Evolutionary conservation across 805 yeast species (phyloP).

Genomic region (Torulaspora delbrueckii): DNA sequence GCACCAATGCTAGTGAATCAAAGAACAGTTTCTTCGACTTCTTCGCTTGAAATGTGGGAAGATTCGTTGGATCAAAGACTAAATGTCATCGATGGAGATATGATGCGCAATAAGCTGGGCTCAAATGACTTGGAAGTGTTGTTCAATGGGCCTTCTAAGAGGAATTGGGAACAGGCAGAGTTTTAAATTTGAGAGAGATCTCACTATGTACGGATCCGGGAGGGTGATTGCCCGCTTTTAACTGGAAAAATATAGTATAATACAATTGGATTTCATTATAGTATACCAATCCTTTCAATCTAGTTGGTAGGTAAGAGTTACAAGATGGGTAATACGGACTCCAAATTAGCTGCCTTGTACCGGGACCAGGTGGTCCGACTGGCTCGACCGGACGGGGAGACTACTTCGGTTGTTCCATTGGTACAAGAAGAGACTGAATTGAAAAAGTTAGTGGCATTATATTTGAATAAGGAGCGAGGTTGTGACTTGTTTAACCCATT

Average conservation of each 20-base stretch:
- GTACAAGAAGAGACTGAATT: conserved; percentile 17
- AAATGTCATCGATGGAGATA: conserved; percentile 32
- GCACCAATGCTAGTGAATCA: conserved; percentile 35
- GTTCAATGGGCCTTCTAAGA: conserved; percentile 15
- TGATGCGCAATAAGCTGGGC: conserved; percentile 24
- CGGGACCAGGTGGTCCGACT: conserved; percentile 44
- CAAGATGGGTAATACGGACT: conserved; percentile 70
- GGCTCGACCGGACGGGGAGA: conserved; percentile 21
- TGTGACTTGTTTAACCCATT: conserved; percentile 29
- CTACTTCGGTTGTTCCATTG: conserved; percentile 15
- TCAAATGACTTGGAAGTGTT: conserved; percentile 19
- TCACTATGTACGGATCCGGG: conserved; percentile 1
- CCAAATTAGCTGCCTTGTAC: conserved; percentile 46
- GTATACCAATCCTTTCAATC: not conserved
- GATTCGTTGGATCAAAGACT: conserved; percentile 35
- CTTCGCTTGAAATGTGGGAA: conserved; percentile 41
- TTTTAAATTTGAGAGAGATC: conserved; percentile 3
- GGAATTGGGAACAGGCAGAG: conserved; percentile 18
- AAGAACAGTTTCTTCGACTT: conserved; percentile 33
- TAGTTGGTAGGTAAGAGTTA: no score
- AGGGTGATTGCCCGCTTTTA: not conserved
- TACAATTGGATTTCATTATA: not conserved
- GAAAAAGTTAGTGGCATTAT: conserved; percentile 34
- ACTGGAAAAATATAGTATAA: not conserved
- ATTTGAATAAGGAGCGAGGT: conserved; percentile 2